A percentile compares a stretch with the other conserved stretches of the same genome.
phyloP scores from a whole-genome alignment of 164 flowering plant genomes.

The Euptelea pleiosperma region DNA sequence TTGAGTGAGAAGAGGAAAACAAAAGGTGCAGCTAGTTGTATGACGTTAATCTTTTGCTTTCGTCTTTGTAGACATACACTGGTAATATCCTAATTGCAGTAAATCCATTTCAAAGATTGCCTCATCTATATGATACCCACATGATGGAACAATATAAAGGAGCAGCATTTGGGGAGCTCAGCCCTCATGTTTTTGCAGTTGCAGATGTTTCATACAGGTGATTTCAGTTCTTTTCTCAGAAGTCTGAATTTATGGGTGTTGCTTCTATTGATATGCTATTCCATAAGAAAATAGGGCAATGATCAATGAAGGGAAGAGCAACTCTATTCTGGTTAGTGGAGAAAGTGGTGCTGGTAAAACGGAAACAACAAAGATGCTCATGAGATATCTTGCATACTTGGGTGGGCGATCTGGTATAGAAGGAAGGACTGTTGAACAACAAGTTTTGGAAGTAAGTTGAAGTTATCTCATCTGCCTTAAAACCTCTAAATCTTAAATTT shows the following conservation, averaged over 20 bases:
- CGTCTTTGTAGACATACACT: conserved; percentile 74
- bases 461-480: conserved; percentile 3
- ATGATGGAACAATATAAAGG: conserved; percentile 99
- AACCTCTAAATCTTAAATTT: background rate
- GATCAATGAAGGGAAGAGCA: conserved; percentile 97
- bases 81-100: conserved; percentile 95
- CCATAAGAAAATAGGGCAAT: conserved; percentile 60
- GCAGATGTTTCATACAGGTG: conserved; percentile 98
- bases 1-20: background rate
- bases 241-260: background rate
- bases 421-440: conserved; percentile 97
- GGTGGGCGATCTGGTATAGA: conserved; percentile 95
- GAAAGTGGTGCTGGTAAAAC: conserved; percentile 99
- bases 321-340: conserved; percentile 97
- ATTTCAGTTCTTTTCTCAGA: conserved; percentile 7
- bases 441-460: conserved; percentile 88
- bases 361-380: conserved; percentile 98
- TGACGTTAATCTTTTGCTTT: background rate
- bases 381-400: conserved; percentile 93
- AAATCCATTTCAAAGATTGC: conserved; percentile 97
- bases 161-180: conserved; percentile 90
- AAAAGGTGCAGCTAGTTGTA: background rate
- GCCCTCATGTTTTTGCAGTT: conserved; percentile 99
- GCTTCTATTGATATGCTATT: conserved; percentile 10
- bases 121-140: conserved; percentile 95